Evolutionary conservation across 1,139 yeast species (phyloP), one percentile per base, ranked within the genome.

Genomic region (Kodamaea sp.): DNA sequence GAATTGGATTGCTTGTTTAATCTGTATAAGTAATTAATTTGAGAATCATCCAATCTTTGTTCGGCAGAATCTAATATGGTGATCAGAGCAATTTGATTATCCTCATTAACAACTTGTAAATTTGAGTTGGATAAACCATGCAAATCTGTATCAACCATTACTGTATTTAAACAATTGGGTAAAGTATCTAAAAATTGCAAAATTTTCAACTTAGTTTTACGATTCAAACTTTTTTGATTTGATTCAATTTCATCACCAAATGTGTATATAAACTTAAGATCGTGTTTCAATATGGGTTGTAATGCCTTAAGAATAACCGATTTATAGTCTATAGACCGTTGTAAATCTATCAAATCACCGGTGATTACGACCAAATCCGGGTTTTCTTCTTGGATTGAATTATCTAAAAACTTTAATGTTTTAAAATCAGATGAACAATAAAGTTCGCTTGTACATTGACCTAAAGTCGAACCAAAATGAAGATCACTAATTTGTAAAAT

Each of bases 71-170:
- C 75, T 7, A 70, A 54, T 3, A 67, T 41, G 0, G 74, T 60
- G 7, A 70, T 45, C 8, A 61, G 43, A 1, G 62, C 66, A 2
- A 50, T 43, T 8, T 61, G 58, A 9, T 46, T 37, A 8, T 43
- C 43, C 8, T 46, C 41, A 10, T 49, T 44, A 8, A 47, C 40
- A 8, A 62, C 45, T 37, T 53, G 50, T 32, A 65, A 50, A 41
- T 70, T 62, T 40, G 67, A 62, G 46, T 70, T 70, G 24, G 74
- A 59, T 10, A 63, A 40, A 1, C 75, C 75, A 43, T 66, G 67
- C 5, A 57, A 30, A 25, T 48, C 42, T n/a, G 39, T 24, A 34
- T 53, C 54, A 4, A 28, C 28, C 6, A 48, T 47, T 7, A 48
- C 39, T 8, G 52, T 43, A 47, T 70, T 70, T 48, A 63, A 60